Evolutionary conservation across 2,329 filamentous ascomycete genomes (phyloP), one percentile per base, ranked within the genome.

Genomic region (Ophiostoma tasmaniense): DNA sequence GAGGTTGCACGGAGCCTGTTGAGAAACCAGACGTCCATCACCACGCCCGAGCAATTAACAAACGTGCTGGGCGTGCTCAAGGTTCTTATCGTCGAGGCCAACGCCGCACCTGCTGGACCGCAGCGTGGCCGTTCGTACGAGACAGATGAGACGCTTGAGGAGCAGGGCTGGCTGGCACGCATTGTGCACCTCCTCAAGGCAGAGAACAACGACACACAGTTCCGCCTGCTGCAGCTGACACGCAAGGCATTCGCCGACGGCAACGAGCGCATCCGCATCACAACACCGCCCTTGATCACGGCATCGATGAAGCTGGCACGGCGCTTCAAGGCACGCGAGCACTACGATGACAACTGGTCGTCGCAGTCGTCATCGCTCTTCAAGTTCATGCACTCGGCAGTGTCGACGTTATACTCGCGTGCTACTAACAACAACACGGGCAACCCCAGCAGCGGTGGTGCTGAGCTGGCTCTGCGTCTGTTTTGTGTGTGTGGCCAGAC

Each of bases 131-230:
- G 92, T 71, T 85, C 81, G 0, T 77, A 85, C 64, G 96, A 99
- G 81, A 98, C 95, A 0, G 95, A 99, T 71, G 96, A 99, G 81
- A 98, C 94, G 0, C 88, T 98, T 75, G 94, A 99, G 79, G 95
- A 99, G 80, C 95, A 99, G 82, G 95, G 95, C 67, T 97, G 93
- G 93, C 84, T 99, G 68, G 95, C 95, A 45, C 87, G 95, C 74
- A 89, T 99, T 76, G 88, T 97, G 22, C 95, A 99, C 79, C 82
- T 97, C 69, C 87, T 99, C 67, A 84, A 92, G 69, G 90, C 88
- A 62, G 84, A 91, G 45, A 87, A 96, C 76, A 98, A 98, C 75
- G 92, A 97, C 74, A 96, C 90, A 0, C 95, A 99, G 77, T 95
- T 97, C 80, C 92, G 92, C 80, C 87, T 99, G 64, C 85, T 99